A percentile compares a stretch with the other conserved stretches of the same genome.
Evolutionary conservation across 2,329 filamentous ascomycete genomes (phyloP).

Genomic region (Apiospora pterosperma): DNA sequence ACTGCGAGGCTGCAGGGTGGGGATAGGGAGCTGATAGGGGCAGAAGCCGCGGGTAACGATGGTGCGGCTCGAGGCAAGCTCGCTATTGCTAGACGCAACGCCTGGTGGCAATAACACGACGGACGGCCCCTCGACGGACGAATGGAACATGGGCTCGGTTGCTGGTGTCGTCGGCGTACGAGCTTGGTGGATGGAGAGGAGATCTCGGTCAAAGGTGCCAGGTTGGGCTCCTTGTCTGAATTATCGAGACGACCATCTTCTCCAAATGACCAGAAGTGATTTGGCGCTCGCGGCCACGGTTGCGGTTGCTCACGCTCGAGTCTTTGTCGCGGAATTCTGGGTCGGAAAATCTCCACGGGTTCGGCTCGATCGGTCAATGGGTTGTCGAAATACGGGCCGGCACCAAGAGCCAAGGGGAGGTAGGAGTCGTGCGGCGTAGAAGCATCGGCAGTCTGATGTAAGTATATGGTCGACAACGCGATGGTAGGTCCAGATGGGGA

Average conservation of each 20-base stretch:
- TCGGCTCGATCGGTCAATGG: too few species aligned
- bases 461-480: too few species aligned
- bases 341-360: slow-evolving; percentile 58
- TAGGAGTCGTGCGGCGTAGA: too few species aligned
- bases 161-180: slow-evolving; percentile 32
- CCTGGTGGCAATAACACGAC: slow-evolving; percentile 39
- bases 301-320: slow-evolving; percentile 66
- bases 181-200: slow-evolving; percentile 32
- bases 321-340: slow-evolving; percentile 68
- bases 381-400: too few species aligned
- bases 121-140: slow-evolving; percentile 11
- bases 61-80: slow-evolving; percentile 33
- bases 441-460: too few species aligned
- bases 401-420: too few species aligned
- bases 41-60: slow-evolving; percentile 86
- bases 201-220: slow-evolving; percentile 46
- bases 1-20: slow-evolving; percentile 43
- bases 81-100: too few species aligned
- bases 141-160: slow-evolving; percentile 23
- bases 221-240: slow-evolving; percentile 76
- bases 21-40: slow-evolving; percentile 58
- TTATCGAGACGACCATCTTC: too few species aligned
- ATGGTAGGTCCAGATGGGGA: too few species aligned
- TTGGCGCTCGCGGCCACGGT: slow-evolving; percentile 75
- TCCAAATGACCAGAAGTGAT: slow-evolving; percentile 91